These are phyloP conservation scores for Neohortaea acidophila DNA, from an alignment of 495 filamentous ascomycete species.

Conservation along the genomic window DNA sequence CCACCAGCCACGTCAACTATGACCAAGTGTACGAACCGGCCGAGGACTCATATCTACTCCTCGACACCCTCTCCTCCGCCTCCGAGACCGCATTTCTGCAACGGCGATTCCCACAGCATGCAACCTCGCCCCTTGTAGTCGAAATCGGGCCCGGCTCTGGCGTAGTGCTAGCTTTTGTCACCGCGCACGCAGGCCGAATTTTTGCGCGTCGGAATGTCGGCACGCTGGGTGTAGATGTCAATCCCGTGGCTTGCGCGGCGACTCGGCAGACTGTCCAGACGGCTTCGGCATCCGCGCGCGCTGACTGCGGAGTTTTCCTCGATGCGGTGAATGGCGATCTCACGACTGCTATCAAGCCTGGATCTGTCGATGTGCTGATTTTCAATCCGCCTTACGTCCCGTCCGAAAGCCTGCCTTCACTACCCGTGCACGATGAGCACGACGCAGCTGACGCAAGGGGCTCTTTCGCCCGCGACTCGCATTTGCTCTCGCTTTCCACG, in stretches of 20 bases:
- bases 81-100: constrained; percentile 58
- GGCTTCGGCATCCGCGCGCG: constrained; percentile 23
- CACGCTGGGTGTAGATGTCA: constrained; percentile 65
- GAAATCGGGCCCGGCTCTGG: constrained; percentile 87
- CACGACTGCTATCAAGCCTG: constrained; percentile 35
- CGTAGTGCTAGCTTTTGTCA: constrained; percentile 73
- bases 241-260: constrained; percentile 60
- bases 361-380: constrained; percentile 62
- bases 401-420: constrained; percentile 47
- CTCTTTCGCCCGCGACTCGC: constrained; percentile 54
- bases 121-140: constrained; percentile 46
- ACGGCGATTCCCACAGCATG: constrained; percentile 36
- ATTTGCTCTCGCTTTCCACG: constrained; percentile 71
- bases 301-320: constrained; percentile 31
- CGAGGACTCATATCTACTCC: constrained; percentile 86
- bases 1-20: constrained; percentile 77
- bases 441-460: constrained; percentile 16
- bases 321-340: constrained; percentile 54
- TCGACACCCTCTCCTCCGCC: constrained; percentile 73
- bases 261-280: constrained; percentile 44
- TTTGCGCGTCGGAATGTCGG: constrained; percentile 58
- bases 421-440: constrained; percentile 18
- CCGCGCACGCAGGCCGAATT: constrained; percentile 54
- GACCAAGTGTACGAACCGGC: constrained; percentile 78
- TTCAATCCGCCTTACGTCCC: constrained; percentile 98